Evolutionary conservation across 1,284 basidiomycete genomes (phyloP).

Genomic region (Irpex sp.): DNA sequence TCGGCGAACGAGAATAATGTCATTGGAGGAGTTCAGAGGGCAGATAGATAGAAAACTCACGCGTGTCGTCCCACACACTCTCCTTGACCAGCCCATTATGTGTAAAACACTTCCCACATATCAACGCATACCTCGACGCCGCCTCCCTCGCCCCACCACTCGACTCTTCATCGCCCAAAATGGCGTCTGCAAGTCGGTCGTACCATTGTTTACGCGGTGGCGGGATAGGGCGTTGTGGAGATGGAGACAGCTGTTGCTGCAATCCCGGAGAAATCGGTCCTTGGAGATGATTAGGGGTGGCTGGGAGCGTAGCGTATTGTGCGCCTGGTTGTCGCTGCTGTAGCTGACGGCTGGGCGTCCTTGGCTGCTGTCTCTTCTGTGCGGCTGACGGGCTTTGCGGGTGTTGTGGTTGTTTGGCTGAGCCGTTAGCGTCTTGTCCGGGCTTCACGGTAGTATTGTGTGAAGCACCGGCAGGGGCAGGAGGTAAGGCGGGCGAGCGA

Average conservation of each 20-base stretch:
- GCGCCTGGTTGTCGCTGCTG: not conserved
- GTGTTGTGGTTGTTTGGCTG: constrained; percentile 10
- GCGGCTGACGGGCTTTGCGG: constrained; percentile 18
- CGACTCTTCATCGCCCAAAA: constrained; percentile 79
- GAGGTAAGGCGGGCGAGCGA: constrained; percentile 32
- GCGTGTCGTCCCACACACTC: constrained; percentile 85
- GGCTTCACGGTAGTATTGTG: constrained; percentile 5
- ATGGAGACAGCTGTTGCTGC: constrained; percentile 36
- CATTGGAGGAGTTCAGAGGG: not conserved
- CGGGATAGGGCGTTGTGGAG: constrained; percentile 41
- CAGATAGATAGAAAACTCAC: constrained; percentile 44
- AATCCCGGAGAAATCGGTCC: constrained; percentile 21
- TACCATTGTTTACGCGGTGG: constrained; percentile 81
- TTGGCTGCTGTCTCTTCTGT: constrained; percentile 16
- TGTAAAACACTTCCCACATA: constrained; percentile 89
- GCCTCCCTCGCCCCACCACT: constrained; percentile 34
- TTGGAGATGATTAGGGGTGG: not conserved
- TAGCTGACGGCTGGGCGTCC: not conserved
- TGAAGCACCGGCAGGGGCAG: constrained; percentile 18
- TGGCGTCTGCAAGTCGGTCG: constrained; percentile 83
- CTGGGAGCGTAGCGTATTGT: not conserved
- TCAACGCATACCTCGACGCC: constrained; percentile 82
- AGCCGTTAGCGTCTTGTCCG: constrained; percentile 25
- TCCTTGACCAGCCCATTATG: constrained; percentile 95
- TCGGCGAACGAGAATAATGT: not conserved